A percentile compares a stretch with the other conserved stretches of the same genome.
Conservation (phyloP, 805 yeast species). For the Vanderwaltozyma yarrowii region DNA sequence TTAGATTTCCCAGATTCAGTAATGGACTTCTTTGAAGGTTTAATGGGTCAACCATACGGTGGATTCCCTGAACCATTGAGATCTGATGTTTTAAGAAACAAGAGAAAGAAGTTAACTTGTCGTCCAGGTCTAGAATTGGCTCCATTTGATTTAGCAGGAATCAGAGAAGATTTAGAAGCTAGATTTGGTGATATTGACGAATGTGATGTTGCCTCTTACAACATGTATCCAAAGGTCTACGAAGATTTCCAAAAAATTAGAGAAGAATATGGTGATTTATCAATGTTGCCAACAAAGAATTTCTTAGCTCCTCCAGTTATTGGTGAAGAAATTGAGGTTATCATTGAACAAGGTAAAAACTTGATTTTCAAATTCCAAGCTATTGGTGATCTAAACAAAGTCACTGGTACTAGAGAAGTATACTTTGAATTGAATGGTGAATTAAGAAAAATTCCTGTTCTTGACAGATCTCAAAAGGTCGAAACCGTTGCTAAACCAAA, state of each 20-base stretch:
- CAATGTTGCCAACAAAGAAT: conserved; percentile 86
- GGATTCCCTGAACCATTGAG: conserved; percentile 99
- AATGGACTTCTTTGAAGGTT: conserved; percentile 95
- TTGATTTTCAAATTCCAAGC: conserved; percentile 88
- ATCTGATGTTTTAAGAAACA: conserved; percentile 79
- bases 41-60: conserved; percentile 98
- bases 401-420: conserved; percentile 89
- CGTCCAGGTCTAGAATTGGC: conserved; percentile 89
- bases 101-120: conserved; percentile 77
- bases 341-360: conserved; percentile 90
- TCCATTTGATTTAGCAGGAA: conserved; percentile 68
- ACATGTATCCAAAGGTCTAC: conserved; percentile 97
- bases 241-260: conserved; percentile 70
- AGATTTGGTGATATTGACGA: conserved; percentile 78
- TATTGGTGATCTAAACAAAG: conserved; percentile 73
- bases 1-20: conserved; percentile 99
- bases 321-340: conserved; percentile 81
- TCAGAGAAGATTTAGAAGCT: conserved; percentile 61
- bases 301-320: conserved; percentile 82
- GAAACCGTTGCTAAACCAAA: conserved; percentile 82
- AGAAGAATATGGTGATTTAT: conserved; percentile 82
- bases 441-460: conserved; percentile 87
- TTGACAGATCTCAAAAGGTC: conserved; percentile 77
- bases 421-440: conserved; percentile 98
- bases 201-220: conserved; percentile 86